Conservation (phyloP, 2,329 filamentous ascomycete genomes). For the Fusarium gaditjirri region DNA sequence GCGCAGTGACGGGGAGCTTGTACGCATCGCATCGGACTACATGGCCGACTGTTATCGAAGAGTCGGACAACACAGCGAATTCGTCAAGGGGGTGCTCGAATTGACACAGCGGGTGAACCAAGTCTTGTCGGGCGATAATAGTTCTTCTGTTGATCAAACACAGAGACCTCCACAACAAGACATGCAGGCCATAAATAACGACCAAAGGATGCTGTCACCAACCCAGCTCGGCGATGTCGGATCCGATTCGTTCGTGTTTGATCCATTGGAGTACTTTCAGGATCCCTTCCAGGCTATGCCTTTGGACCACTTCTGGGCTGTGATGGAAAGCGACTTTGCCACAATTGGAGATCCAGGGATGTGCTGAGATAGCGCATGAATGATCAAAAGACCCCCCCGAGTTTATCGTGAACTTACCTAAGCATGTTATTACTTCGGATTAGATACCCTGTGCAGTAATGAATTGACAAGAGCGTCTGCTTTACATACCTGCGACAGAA, state of each 20-base stretch:
- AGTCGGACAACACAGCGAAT: conserved; percentile 26
- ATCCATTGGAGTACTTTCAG: conserved; percentile 32
- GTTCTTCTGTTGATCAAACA: conserved; percentile 3
- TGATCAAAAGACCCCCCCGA: not conserved
- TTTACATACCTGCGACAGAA: not conserved
- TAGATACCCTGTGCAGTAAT: not conserved
- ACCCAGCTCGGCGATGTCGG: not conserved
- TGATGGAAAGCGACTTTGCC: conserved; percentile 37
- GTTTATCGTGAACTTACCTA: not conserved
- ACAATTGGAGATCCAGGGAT: conserved; percentile 19
- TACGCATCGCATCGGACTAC: conserved; percentile 26
- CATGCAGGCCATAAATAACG: not conserved
- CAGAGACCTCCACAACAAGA: conserved; percentile 10
- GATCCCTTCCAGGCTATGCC: conserved; percentile 41
- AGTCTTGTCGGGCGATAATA: conserved; percentile 24
- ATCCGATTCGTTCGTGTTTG: conserved; percentile 17
- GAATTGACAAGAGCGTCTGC: not conserved
- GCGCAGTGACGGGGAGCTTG: conserved; percentile 36
- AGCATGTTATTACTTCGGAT: not conserved
- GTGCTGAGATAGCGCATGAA: not conserved
- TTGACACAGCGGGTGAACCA: conserved; percentile 29
- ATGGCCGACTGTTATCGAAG: conserved; percentile 27
- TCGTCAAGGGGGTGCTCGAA: conserved; percentile 26
- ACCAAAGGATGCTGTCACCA: conserved; percentile 12
- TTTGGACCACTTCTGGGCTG: conserved; percentile 41